Percentiles rank a stretch among this genome's conserved stretches.
phyloP scores from a whole-genome alignment of 495 filamentous ascomycete species.

The Penicillium simplicissimum region DNA sequence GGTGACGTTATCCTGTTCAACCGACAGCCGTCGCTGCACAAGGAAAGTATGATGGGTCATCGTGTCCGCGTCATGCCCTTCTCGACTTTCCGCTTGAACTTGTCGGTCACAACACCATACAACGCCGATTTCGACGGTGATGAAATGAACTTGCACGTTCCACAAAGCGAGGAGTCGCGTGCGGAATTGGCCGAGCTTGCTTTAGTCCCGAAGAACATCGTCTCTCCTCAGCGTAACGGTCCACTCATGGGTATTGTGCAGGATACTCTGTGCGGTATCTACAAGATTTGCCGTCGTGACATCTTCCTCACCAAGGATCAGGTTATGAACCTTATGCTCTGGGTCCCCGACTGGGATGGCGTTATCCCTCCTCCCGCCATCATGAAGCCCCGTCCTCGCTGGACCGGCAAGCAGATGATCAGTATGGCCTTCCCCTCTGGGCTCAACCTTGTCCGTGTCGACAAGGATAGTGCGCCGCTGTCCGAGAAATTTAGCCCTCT shows the following conservation, averaged over 20 bases:
- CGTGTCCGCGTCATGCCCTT: constrained; percentile 97
- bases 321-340: constrained; percentile 93
- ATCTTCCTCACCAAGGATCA: constrained; percentile 85
- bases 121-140: constrained; percentile 99
- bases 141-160: constrained; percentile 99
- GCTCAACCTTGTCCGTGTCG: constrained; percentile 72
- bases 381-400: constrained; percentile 83
- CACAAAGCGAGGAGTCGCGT: constrained; percentile 92
- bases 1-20: constrained; percentile 99
- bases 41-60: constrained; percentile 99
- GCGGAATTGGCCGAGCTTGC: constrained; percentile 92
- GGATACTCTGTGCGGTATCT: constrained; percentile 93
- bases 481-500: constrained; percentile 62
- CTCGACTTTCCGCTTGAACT: constrained; percentile 94
- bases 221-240: constrained; percentile 94
- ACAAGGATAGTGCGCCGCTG: constrained; percentile 52
- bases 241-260: constrained; percentile 99
- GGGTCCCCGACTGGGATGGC: constrained; percentile 97
- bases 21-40: constrained; percentile 96
- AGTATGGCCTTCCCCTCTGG: constrained; percentile 88
- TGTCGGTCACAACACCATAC: constrained; percentile 97
- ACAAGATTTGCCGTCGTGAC: constrained; percentile 93
- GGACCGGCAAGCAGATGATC: constrained; percentile 99
- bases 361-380: constrained; percentile 90
- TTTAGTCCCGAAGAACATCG: constrained; percentile 95